A percentile compares a stretch with the other conserved stretches of the same genome.
Evolutionary conservation across 2,329 filamentous ascomycete genomes (phyloP).

Genomic region (Apiospora kogelbergensis): DNA sequence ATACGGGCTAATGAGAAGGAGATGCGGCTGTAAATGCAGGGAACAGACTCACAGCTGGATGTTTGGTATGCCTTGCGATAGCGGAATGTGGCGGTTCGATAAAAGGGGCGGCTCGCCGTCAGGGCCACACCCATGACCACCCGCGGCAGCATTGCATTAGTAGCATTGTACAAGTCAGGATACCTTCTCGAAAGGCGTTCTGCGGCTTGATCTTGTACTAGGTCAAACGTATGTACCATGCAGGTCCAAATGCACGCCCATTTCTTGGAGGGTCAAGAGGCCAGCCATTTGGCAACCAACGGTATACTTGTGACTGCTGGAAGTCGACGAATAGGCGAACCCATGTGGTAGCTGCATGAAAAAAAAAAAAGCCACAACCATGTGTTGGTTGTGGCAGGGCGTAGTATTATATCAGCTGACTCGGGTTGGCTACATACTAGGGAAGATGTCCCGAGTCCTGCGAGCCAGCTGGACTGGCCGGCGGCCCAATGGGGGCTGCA

Average conservation of each 20-base stretch:
- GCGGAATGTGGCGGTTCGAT: background rate
- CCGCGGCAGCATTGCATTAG: background rate
- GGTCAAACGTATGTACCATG: background rate
- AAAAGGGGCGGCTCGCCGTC: background rate
- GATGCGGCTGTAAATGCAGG: background rate
- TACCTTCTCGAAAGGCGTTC: background rate
- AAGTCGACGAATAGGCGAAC: background rate
- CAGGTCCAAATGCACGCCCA: background rate
- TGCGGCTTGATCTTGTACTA: background rate
- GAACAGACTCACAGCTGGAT: background rate
- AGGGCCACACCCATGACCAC: background rate
- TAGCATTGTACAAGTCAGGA: background rate
- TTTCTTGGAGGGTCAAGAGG: background rate
- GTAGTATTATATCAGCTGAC: background rate
- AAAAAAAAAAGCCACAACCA: background rate
- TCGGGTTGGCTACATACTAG: background rate
- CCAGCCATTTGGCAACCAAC: background rate
- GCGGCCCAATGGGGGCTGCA: background rate
- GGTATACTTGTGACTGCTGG: background rate
- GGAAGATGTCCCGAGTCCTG: background rate
- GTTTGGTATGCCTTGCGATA: background rate
- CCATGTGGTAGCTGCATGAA: background rate
- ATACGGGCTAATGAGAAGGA: background rate
- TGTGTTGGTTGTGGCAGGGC: background rate
- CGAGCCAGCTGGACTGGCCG: background rate